Conservation (phyloP, 164 flowering plant species). For the Magnolia changhungtana region DNA sequence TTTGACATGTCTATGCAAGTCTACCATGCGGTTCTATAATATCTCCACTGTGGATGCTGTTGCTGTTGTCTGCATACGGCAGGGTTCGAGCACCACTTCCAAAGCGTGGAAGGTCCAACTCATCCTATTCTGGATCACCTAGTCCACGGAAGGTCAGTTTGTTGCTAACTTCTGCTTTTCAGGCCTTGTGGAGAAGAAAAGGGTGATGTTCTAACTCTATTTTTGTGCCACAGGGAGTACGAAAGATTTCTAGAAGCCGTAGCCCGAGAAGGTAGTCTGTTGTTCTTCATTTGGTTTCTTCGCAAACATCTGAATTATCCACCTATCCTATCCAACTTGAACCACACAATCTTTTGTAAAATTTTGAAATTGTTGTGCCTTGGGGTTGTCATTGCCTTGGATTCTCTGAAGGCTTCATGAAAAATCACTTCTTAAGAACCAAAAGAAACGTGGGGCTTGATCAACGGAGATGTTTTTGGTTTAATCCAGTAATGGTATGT, state of each 20-base stretch:
- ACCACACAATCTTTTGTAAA: too few relatives aligned
- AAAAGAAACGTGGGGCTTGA: too few relatives aligned
- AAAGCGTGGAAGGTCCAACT: conserved; percentile 76
- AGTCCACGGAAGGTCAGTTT: conserved; percentile 75
- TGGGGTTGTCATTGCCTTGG: too few relatives aligned
- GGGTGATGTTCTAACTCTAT: neutral
- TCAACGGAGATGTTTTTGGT: too few relatives aligned
- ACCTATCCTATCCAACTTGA: too few relatives aligned
- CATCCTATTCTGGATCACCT: conserved; percentile 80
- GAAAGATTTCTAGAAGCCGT: conserved; percentile 71
- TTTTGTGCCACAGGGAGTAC: conserved; percentile 38
- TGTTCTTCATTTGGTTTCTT: neutral
- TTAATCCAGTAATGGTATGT: too few relatives aligned
- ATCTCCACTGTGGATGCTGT: neutral
- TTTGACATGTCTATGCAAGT: too few relatives aligned
- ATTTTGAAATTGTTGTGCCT: too few relatives aligned
- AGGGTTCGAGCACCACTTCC: conserved; percentile 65
- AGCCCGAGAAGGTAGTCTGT: conserved; percentile 77
- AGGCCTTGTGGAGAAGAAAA: too few relatives aligned
- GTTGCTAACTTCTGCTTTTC: neutral
- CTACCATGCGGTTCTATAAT: too few relatives aligned
- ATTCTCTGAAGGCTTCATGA: too few relatives aligned
- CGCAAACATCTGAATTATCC: neutral
- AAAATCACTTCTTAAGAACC: too few relatives aligned
- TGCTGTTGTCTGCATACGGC: conserved; percentile 4